Evolutionary conservation across 2,329 filamentous ascomycete genomes (phyloP).

Genomic region (Chaetomium olivaceum): DNA sequence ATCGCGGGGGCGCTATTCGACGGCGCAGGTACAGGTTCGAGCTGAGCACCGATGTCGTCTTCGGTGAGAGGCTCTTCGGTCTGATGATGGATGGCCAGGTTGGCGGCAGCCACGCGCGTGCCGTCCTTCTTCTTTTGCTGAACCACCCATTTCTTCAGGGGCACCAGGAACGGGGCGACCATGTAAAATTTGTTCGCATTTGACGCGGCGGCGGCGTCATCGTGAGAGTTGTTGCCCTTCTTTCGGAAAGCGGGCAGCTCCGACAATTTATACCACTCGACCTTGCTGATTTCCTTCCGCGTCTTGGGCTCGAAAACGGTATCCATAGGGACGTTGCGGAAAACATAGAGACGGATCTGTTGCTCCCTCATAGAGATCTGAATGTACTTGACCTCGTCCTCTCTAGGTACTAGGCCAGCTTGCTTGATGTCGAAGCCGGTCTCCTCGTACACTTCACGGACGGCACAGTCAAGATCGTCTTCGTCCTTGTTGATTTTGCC

Average conservation of each 20-base stretch:
- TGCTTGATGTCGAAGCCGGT: conserved; percentile 82
- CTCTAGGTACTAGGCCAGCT: conserved; percentile 73
- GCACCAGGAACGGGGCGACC: conserved; percentile 88
- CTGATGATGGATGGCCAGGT: conserved; percentile 46
- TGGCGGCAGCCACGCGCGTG: conserved; percentile 44
- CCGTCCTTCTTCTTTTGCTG: conserved; percentile 75
- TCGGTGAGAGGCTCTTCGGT: conserved; percentile 61
- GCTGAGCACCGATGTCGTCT: conserved; percentile 57
- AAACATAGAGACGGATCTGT: conserved; percentile 89
- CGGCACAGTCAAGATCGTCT: conserved; percentile 86
- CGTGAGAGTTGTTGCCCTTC: conserved; percentile 60
- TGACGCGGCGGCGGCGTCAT: conserved; percentile 54
- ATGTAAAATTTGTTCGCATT: conserved; percentile 94
- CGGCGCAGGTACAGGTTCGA: conserved; percentile 37
- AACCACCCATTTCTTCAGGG: conserved; percentile 87
- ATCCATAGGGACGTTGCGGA: conserved; percentile 83
- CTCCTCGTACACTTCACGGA: conserved; percentile 94
- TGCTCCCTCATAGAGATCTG: conserved; percentile 90
- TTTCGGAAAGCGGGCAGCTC: conserved; percentile 82
- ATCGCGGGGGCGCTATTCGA: conserved; percentile 42
- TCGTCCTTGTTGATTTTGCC: conserved; percentile 99
- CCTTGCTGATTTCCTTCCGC: conserved; percentile 95
- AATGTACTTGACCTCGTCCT: conserved; percentile 76
- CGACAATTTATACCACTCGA: conserved; percentile 88
- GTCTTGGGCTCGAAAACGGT: conserved; percentile 87